Evolutionary conservation across 345 rosid genomes (phyloP).

Genomic region (Heritiera littoralis): DNA sequence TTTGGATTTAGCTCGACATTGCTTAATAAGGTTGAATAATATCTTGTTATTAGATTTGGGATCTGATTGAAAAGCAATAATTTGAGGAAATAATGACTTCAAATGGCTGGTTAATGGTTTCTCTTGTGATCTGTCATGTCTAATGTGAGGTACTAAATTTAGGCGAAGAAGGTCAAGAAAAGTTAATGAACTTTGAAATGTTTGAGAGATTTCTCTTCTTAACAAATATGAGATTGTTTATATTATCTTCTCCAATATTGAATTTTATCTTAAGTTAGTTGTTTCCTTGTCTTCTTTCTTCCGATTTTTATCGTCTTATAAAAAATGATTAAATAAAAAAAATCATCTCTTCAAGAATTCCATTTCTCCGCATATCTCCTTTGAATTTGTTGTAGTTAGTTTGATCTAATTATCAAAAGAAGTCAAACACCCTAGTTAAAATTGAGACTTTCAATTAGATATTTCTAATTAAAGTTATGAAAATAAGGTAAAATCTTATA

Average conservation of each 20-base stretch:
- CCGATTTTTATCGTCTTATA: too few species aligned
- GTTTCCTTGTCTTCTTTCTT: too few species aligned
- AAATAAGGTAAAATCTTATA: too few species aligned
- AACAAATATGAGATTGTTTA: not conserved
- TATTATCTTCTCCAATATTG: not conserved
- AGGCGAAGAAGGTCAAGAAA: not conserved
- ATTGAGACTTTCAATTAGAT: too few species aligned
- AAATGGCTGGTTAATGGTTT: not conserved
- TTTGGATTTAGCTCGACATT: not conserved
- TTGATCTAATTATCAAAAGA: too few species aligned
- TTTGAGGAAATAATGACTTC: not conserved
- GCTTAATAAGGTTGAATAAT: not conserved
- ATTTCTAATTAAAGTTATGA: too few species aligned
- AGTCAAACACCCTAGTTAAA: too few species aligned
- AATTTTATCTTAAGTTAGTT: not conserved
- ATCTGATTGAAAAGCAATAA: not conserved
- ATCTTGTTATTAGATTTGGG: constrained; percentile 4
- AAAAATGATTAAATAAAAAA: too few species aligned
- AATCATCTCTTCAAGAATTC: too few species aligned
- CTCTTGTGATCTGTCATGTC: not conserved
- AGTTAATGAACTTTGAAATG: not conserved
- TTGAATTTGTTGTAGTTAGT: too few species aligned
- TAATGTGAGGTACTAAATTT: not conserved
- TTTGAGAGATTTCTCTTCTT: not conserved
- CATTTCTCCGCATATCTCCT: too few species aligned